A percentile compares a stretch with the other conserved stretches of the same genome.
phyloP scores from a whole-genome alignment of 345 rosid species.

The Eucalyptus tenuipes region DNA sequence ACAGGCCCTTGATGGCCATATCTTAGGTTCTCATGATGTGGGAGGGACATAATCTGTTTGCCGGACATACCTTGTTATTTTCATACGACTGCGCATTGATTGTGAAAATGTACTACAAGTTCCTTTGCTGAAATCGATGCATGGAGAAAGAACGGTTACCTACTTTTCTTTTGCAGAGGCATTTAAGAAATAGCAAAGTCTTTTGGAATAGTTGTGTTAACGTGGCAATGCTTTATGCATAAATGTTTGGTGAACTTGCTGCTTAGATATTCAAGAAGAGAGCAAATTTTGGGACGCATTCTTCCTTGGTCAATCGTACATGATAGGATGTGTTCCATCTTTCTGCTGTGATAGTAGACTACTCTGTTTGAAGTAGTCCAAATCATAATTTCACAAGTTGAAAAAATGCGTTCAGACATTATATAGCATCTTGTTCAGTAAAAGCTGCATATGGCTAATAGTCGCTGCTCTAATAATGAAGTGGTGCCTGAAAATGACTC shows the following conservation, averaged over 20 bases:
- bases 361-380: neutral
- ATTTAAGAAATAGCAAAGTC: neutral
- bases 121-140: neutral
- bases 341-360: neutral
- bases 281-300: neutral
- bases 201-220: neutral
- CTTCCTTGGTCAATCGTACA: neutral
- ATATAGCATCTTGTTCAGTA: neutral
- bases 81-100: neutral
- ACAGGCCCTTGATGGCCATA: no score
- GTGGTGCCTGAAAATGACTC: neutral
- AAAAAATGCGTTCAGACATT: neutral
- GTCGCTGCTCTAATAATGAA: neutral
- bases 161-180: neutral
- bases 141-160: neutral
- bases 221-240: neutral
- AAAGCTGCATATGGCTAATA: neutral
- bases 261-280: neutral
- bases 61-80: no score
- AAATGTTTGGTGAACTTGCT: neutral
- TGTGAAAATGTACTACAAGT: no score
- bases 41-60: no score
- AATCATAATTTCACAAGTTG: neutral
- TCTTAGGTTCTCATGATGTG: no score
- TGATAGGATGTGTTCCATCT: neutral